Percentiles rank a stretch among this genome's conserved stretches.
Evolutionary conservation across 2,329 filamentous ascomycete species (phyloP).

Genomic region (Cladophialophora yegresii): DNA sequence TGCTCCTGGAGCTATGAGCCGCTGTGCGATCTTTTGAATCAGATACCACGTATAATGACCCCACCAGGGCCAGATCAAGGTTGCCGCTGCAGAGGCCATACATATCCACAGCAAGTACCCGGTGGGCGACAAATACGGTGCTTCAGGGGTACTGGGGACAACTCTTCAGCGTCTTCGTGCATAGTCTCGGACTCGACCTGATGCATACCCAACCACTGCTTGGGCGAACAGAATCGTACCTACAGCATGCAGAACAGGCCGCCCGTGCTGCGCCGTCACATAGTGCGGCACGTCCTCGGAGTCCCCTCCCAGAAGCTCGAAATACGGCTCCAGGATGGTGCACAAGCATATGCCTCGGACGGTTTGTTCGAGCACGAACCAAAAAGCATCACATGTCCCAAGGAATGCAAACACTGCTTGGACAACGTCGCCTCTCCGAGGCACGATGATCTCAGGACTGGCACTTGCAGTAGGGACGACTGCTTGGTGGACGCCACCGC

Average conservation of each 20-base stretch:
- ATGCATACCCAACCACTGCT: not conserved
- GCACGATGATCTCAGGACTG: not conserved
- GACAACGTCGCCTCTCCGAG: not conserved
- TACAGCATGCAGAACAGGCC: not conserved
- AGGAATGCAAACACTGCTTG: not conserved
- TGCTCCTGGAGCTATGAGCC: not conserved
- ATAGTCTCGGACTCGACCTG: not conserved
- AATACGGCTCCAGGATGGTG: not conserved
- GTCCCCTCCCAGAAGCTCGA: not conserved
- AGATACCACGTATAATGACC: not conserved
- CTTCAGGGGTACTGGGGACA: not conserved
- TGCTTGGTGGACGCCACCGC: not conserved
- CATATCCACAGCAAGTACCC: not conserved
- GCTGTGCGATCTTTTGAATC: not conserved
- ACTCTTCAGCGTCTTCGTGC: not conserved
- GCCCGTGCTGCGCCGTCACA: too few species aligned
- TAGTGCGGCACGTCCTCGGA: not conserved
- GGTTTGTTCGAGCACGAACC: conserved; percentile 5
- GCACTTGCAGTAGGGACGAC: not conserved
- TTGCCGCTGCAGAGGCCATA: not conserved
- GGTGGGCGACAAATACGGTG: not conserved
- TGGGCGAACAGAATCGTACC: not conserved
- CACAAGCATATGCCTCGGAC: not conserved
- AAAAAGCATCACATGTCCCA: not conserved
- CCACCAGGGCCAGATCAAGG: not conserved